Conservation (phyloP, 2,329 filamentous ascomycete species). For the Clonostachys chloroleuca region DNA sequence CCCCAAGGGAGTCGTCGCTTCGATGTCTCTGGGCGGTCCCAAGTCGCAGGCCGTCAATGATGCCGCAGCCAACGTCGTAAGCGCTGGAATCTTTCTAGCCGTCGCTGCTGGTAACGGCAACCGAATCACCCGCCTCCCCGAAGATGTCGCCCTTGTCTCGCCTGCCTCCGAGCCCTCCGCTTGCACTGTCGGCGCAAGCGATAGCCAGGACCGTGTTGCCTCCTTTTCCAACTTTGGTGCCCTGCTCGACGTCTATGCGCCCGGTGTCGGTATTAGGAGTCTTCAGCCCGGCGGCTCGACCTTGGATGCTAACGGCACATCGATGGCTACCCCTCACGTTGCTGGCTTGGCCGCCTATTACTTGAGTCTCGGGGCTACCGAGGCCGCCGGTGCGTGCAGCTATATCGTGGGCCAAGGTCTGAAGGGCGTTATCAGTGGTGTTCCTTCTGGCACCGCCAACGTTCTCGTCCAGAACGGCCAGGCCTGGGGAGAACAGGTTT, state of each 20-base stretch:
- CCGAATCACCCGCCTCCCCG: slow-evolving; percentile 20
- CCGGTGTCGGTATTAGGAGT: slow-evolving; percentile 38
- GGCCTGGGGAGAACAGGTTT: not conserved
- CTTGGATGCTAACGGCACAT: slow-evolving; percentile 37
- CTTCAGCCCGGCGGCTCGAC: slow-evolving; percentile 35
- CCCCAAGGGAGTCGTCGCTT: slow-evolving; percentile 39
- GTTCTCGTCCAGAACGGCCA: slow-evolving; percentile 23
- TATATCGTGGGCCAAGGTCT: slow-evolving; percentile 32
- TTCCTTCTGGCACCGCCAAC: slow-evolving; percentile 24
- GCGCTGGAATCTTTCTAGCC: slow-evolving; percentile 36
- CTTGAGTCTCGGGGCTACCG: slow-evolving; percentile 31
- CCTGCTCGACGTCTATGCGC: slow-evolving; percentile 44
- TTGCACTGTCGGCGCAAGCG: slow-evolving; percentile 48
- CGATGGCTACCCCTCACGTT: slow-evolving; percentile 35
- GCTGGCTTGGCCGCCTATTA: slow-evolving; percentile 34
- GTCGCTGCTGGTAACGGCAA: slow-evolving; percentile 55
- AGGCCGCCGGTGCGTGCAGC: slow-evolving; percentile 26
- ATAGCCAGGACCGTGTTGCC: slow-evolving; percentile 27
- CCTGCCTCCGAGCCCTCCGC: slow-evolving; percentile 42
- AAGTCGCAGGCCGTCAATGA: slow-evolving; percentile 41
- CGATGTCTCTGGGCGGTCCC: slow-evolving; percentile 49
- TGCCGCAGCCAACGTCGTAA: slow-evolving; percentile 40
- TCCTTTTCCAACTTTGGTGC: slow-evolving; percentile 46
- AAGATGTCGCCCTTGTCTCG: slow-evolving; percentile 26
- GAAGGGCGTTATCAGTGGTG: slow-evolving; percentile 25